phyloP scores from a whole-genome alignment of 257 asterid species.

The Penstemon newberryi region DNA sequence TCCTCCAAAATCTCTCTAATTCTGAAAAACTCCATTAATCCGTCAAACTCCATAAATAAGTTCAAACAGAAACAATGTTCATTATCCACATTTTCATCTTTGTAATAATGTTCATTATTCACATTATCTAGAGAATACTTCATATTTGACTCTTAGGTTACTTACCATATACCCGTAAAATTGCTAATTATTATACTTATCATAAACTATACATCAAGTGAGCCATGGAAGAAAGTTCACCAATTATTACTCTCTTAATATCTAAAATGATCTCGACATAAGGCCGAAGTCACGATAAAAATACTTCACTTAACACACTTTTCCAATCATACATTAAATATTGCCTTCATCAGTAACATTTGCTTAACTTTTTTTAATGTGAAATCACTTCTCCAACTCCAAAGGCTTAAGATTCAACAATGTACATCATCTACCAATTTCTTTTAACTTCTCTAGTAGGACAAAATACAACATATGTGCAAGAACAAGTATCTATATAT shows the following conservation, averaged over 20 bases:
- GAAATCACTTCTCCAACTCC: neutral
- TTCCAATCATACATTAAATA: neutral
- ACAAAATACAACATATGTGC: neutral
- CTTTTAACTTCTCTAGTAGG: constrained; percentile 1
- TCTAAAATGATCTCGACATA: constrained; percentile 1
- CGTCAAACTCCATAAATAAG: no score
- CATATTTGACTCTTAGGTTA: neutral
- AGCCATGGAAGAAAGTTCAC: neutral
- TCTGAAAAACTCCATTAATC: no score
- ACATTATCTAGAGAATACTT: neutral
- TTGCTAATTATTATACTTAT: neutral
- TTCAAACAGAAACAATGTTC: no score
- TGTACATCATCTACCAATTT: neutral
- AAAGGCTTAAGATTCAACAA: neutral
- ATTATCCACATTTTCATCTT: no score
- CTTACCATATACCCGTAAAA: constrained; percentile 2
- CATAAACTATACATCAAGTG: neutral
- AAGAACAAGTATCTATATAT: neutral
- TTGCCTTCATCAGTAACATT: constrained; percentile 6
- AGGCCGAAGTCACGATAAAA: neutral
- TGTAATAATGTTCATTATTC: neutral
- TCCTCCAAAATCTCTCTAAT: no score
- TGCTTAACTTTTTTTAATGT: neutral
- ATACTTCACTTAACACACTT: constrained; percentile 6
- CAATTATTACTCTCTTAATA: constrained; percentile 2